Evolutionary conservation across 192 early-diverging fungal species (phyloP).

Genomic region (Backusella liffmaniae): DNA sequence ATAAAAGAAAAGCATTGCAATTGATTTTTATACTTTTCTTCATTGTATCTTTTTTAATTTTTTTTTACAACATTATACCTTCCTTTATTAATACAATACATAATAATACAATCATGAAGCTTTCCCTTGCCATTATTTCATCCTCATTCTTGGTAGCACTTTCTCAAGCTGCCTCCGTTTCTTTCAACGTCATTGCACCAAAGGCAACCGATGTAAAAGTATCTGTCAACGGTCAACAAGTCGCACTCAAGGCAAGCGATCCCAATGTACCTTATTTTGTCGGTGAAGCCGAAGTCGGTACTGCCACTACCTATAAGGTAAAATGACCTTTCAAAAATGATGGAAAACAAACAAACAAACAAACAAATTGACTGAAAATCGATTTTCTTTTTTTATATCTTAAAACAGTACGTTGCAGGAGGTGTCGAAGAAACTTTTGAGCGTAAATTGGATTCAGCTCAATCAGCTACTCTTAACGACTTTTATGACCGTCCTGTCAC

Average conservation of each 20-base stretch:
- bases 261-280: conserved; percentile 39
- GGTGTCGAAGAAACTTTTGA: conserved; percentile 41
- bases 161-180: conserved; percentile 33
- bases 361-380: neutral
- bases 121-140: conserved; percentile 9
- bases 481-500: conserved; percentile 43
- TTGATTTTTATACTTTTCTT: neutral
- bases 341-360: neutral
- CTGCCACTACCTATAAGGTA: conserved; percentile 38
- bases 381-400: neutral
- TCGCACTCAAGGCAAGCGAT: conserved; percentile 32
- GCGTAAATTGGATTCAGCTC: conserved; percentile 28
- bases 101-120: conserved; percentile 17
- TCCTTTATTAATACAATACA: neutral
- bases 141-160: conserved; percentile 13
- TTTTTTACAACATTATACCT: neutral
- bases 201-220: conserved; percentile 38
- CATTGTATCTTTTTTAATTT: neutral
- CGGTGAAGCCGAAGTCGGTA: conserved; percentile 30
- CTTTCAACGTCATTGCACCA: conserved; percentile 45
- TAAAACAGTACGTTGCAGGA: conserved; percentile 34
- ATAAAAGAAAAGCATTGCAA: neutral
- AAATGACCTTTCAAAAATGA: neutral
- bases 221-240: conserved; percentile 31
- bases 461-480: conserved; percentile 37